A percentile compares a stretch with the other conserved stretches of the same genome.
phyloP scores from a whole-genome alignment of 176 grass and related monocot species.

The Eremochloa ophiuroides region DNA sequence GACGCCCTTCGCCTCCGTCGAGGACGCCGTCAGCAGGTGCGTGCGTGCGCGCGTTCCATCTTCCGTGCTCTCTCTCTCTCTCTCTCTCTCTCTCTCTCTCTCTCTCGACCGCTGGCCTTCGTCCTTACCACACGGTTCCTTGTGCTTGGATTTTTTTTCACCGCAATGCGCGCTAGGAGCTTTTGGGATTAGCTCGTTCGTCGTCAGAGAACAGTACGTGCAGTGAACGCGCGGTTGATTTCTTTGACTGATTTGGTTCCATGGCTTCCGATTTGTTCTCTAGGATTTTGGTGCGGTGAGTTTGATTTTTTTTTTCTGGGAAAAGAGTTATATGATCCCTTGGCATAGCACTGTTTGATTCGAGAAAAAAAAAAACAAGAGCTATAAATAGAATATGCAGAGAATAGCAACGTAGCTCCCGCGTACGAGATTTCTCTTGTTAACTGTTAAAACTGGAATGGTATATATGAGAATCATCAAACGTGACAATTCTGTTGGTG shows the following conservation, averaged over 20 bases:
- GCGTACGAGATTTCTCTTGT: not conserved
- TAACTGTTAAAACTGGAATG: not conserved
- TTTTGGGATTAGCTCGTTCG: not conserved
- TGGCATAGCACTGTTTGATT: not conserved
- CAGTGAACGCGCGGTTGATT: not conserved
- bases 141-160: not conserved
- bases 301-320: not conserved
- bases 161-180: not conserved
- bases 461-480: not conserved
- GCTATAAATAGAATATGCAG: not conserved
- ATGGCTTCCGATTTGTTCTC: not conserved
- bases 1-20: constrained; percentile 61
- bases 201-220: not conserved
- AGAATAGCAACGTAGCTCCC: not conserved
- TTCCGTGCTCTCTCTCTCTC: not conserved
- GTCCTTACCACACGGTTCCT: not conserved
- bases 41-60: not conserved
- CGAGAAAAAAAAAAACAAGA: not conserved
- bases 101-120: not conserved
- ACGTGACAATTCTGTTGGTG: not conserved
- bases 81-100: not conserved
- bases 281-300: not conserved
- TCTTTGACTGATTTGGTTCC: not conserved
- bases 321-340: not conserved
- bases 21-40: constrained; percentile 60